Evolutionary conservation across 2,329 filamentous ascomycete species (phyloP), one percentile per base, ranked within the genome.

Genomic region (Huntiella decipiens): DNA sequence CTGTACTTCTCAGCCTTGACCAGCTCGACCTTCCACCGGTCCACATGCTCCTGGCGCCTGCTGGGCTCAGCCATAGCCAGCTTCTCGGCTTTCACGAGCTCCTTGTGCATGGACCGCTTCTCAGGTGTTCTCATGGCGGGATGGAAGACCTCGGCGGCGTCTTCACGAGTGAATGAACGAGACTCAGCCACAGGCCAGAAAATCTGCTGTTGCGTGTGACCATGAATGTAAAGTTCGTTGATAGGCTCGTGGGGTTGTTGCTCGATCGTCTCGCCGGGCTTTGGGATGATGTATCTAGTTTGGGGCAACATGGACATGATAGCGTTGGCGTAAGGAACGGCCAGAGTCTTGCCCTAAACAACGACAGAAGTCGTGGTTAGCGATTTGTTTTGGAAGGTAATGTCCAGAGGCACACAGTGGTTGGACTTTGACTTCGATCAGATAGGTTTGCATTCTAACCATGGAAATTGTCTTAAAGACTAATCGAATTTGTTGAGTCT

Each of bases 381-480:
- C 22, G 22, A 28, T 7, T 28, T 28, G 22, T 10, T 28, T 28
- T 2, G 8, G 3, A 28, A 7, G 8, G 22, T 28, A 4, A 28
- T 28, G 43, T 44, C 8, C 46, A 37, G 53, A 28, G 15, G 38
- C 32, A 31, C 38, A 45, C 45, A 39, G 11, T 39, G 45, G 48
- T 51, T 28, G 43, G 13, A 12, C 47, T 49, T 12, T 43, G 49
- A 46, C 50, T 50, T 46, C 31, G 48, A 50, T 84, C 79, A 84
- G 79, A 79, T 74, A 79, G 74, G 74, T 70, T 75, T 70, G 73
- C 70, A 79, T 71, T 80, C 69, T 88, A 88, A 95, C 83, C 84
- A 91, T 78, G 70, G 77, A 61, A 49, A 67, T 63, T 77, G 87
- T 96, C 87, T 94, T 95, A 71, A 92, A 94, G 88, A 96, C 88